Base-by-base conservation (phyloP, 495 filamentous ascomycete species). In the Gamarada debralockiae region DNA sequence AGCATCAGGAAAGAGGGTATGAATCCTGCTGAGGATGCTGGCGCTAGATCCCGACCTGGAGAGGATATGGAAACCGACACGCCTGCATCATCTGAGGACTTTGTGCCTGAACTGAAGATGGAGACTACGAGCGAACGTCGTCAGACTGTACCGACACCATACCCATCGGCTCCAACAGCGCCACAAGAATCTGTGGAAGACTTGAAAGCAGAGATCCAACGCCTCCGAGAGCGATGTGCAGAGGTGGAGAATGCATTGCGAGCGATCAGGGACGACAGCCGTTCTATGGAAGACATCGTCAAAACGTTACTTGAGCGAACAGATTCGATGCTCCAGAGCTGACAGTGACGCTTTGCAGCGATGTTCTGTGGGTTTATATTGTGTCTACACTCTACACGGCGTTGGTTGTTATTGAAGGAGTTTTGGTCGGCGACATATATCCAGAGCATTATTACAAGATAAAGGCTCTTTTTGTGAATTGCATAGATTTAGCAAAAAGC, bases 211-310 rank as follows among this genome's bases (percentile, higher is more conserved):
- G 60, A 63, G 29, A 53, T 63, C 14, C 45, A 37, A 14, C 53
- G 48, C 3, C 43, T 63, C 2, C 52, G 53, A n/a, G 41, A 18
- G 15, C 50, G 57, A 29, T 63, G 57, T 40, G 46, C 46, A 3
- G 48, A 55, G 21, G 49, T 54, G 15, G 60, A 63, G 36, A 23
- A 41, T 41, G 24, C 57, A 3, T 36, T 63, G 12, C 45, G 55
- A 14, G 51, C 37, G 9, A 48, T 63, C 18, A 24, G 44, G 38
- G 50, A 57, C 12, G 53, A 60, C 2, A 63, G 52, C 29, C 41
- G 50, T 3, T 50, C 50, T n/a, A 60, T 59, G 54, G 60, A 57
- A 53, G 39, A 43, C 24, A 49, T 57, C 8, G 24, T 60, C 9
- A 63, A 54, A 29, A 37, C 53, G 1, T 53, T 60, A 17, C 10